phyloP scores from a whole-genome alignment of 352 stramenopile genomes.

The Globisporangium orthogonon region DNA sequence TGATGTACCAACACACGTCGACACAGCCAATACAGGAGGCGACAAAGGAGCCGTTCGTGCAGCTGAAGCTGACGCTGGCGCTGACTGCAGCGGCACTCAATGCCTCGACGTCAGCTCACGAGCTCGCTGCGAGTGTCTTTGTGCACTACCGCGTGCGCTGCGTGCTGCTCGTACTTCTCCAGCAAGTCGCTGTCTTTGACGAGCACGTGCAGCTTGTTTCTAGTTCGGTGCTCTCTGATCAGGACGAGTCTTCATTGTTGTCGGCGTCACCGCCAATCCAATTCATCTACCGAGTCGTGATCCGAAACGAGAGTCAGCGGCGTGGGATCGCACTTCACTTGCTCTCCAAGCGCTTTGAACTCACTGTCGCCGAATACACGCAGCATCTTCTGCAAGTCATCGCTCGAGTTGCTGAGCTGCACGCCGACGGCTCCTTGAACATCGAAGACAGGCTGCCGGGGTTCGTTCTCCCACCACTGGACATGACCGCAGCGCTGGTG shows the following conservation, averaged over 20 bases:
- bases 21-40: not conserved
- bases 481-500: not conserved
- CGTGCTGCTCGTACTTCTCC: conserved; percentile 16
- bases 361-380: conserved; percentile 4
- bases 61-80: conserved; percentile 8
- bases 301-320: conserved; percentile 18
- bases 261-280: not conserved
- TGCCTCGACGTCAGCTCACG: not conserved
- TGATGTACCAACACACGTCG: not conserved
- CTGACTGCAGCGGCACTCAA: not conserved
- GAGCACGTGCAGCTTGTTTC: conserved; percentile 2
- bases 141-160: conserved; percentile 12
- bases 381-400: not conserved
- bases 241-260: not conserved
- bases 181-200: conserved; percentile 11
- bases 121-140: conserved; percentile 8
- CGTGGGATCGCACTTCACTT: conserved; percentile 6
- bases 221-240: not conserved
- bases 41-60: conserved; percentile 7
- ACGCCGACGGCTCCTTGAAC: conserved; percentile 6
- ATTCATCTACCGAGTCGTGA: conserved; percentile 9
- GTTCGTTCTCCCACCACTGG: not conserved
- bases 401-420: conserved; percentile 1
- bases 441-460: conserved; percentile 8
- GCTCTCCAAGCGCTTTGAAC: conserved; percentile 8